Evolutionary conservation across 768 basidiomycete genomes (phyloP).

Genomic region (Lactifluus rugatus): DNA sequence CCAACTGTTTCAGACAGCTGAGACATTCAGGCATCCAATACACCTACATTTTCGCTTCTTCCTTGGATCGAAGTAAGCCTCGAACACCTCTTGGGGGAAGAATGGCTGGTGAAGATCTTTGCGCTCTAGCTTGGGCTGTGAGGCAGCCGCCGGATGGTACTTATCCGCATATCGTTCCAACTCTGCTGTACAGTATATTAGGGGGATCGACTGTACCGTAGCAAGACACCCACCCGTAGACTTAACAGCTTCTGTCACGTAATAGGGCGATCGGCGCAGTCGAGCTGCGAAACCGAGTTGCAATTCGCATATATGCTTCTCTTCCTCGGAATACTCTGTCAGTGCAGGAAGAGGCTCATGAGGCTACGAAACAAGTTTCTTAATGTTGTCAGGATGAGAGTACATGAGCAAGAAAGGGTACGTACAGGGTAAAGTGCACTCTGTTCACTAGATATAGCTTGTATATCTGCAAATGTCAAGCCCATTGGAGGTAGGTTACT

Average conservation of each 20-base stretch:
- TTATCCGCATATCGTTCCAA: constrained; percentile 79
- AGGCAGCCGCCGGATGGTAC: constrained; percentile 52
- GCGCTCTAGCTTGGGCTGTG: constrained; percentile 58
- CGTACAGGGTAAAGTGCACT: constrained; percentile 77
- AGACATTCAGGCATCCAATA: not conserved
- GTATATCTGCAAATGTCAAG: constrained; percentile 69
- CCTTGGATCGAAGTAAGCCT: constrained; percentile 69
- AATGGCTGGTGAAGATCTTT: constrained; percentile 65
- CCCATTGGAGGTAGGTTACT: constrained; percentile 61
- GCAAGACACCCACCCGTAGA: constrained; percentile 37
- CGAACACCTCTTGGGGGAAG: constrained; percentile 70
- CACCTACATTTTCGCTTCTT: constrained; percentile 47
- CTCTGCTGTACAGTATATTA: constrained; percentile 33
- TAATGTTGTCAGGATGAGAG: constrained; percentile 2
- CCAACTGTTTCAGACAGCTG: not conserved
- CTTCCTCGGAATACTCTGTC: constrained; percentile 53
- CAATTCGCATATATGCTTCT: constrained; percentile 52
- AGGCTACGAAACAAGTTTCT: constrained; percentile 36
- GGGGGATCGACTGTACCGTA: not conserved
- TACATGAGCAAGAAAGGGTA: not conserved
- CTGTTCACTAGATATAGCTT: constrained; percentile 64
- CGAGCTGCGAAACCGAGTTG: constrained; percentile 60
- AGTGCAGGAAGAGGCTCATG: constrained; percentile 57
- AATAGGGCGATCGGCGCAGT: constrained; percentile 62
- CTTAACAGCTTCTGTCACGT: constrained; percentile 61